Conservation (phyloP, 306 rosid species). For the Trifolium fragiferum region DNA sequence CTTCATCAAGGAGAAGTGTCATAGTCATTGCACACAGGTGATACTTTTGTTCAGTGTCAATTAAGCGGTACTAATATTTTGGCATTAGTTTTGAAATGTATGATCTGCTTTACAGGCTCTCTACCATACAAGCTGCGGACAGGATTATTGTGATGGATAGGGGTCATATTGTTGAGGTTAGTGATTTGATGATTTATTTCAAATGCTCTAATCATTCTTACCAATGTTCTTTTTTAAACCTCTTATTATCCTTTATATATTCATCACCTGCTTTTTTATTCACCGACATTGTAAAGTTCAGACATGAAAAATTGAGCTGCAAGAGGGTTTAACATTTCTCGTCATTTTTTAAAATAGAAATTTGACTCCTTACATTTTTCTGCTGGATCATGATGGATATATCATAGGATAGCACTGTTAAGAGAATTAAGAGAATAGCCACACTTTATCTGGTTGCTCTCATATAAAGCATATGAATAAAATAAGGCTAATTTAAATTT, state of each 20-base stretch:
- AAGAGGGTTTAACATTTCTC: constrained; percentile 16
- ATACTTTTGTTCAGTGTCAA: constrained; percentile 25
- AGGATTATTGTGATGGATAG: constrained; percentile 90
- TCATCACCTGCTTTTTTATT: neutral
- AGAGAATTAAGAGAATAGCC: constrained; percentile 34
- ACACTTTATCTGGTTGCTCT: neutral
- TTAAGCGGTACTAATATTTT: constrained; percentile 26
- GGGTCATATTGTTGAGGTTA: constrained; percentile 87
- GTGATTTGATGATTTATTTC: constrained; percentile 44
- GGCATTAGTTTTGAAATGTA: constrained; percentile 27
- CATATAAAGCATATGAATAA: neutral
- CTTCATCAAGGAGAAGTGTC: constrained; percentile 66
- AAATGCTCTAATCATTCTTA: constrained; percentile 22
- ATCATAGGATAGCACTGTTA: constrained; percentile 29
- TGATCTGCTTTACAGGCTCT: constrained; percentile 66
- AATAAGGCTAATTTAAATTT: neutral
- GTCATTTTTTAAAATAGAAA: neutral
- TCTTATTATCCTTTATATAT: constrained; percentile 21
- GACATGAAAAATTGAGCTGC: neutral
- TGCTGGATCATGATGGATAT: constrained; percentile 34
- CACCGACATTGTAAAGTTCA: constrained; percentile 6
- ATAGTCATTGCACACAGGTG: constrained; percentile 94
- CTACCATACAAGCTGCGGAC: constrained; percentile 96
- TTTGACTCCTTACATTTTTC: constrained; percentile 28
- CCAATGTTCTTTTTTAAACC: constrained; percentile 31